Conservation (phyloP, 495 filamentous ascomycete genomes). For the Talaromyces trachyspermus region DNA sequence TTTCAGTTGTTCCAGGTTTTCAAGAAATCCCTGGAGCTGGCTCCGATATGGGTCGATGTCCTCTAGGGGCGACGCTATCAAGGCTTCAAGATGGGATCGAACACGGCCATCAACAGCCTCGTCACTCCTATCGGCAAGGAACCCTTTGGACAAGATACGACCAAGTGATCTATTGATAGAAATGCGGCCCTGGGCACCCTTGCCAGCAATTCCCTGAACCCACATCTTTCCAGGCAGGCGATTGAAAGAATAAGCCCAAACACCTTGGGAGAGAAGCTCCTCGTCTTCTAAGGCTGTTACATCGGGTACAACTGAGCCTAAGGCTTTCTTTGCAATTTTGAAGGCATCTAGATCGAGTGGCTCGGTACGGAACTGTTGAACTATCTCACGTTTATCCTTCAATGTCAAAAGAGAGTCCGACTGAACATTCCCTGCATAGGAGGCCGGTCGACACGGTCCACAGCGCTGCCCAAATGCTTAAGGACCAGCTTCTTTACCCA, state of each 20-base stretch:
- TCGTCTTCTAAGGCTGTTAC: slow-evolving; percentile 16
- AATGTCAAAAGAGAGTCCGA: slow-evolving; percentile 21
- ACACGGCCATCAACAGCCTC: slow-evolving; percentile 19
- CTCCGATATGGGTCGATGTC: slow-evolving; percentile 16
- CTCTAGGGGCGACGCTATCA: slow-evolving; percentile 18
- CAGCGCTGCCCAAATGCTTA: slow-evolving; percentile 19
- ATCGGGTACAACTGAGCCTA: slow-evolving; percentile 20
- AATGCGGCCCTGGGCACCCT: slow-evolving; percentile 16
- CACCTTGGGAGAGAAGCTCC: slow-evolving; percentile 14
- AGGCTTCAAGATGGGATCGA: slow-evolving; percentile 18
- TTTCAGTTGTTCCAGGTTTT: slow-evolving; percentile 19
- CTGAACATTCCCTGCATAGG: slow-evolving; percentile 26
- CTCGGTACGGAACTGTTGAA: slow-evolving; percentile 24
- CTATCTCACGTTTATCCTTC: slow-evolving; percentile 19
- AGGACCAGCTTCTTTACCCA: slow-evolving; percentile 22
- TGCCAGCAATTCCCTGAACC: slow-evolving; percentile 14
- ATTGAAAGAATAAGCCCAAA: slow-evolving; percentile 22
- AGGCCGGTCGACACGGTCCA: slow-evolving; percentile 19
- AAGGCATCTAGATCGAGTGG: slow-evolving; percentile 18
- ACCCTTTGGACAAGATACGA: slow-evolving; percentile 17
- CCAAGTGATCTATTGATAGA: slow-evolving; percentile 17
- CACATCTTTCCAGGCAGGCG: slow-evolving; percentile 21
- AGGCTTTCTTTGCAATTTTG: slow-evolving; percentile 16
- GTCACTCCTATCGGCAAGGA: slow-evolving; percentile 14
- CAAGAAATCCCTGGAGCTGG: slow-evolving; percentile 13